Evolutionary conservation across 2,329 filamentous ascomycete genomes (phyloP).

Genomic region (Endocalyx cinctus): DNA sequence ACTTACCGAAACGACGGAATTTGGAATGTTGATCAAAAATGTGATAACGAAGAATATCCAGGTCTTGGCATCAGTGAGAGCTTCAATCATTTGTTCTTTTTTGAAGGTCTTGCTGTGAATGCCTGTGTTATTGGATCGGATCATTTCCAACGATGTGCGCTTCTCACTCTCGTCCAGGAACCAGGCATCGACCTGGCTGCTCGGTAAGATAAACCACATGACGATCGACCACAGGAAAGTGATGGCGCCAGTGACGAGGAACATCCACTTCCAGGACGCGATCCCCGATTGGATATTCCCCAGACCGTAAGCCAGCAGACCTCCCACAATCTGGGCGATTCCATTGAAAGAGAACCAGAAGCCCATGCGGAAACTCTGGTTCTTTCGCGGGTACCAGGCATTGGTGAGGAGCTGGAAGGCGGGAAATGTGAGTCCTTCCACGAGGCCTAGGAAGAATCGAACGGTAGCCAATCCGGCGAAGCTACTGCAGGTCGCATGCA

Average conservation of each 20-base stretch:
- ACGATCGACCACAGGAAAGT: not conserved
- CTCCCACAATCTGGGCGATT: not conserved
- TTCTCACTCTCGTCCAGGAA: not conserved
- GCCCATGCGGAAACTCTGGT: not conserved
- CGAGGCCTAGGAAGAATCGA: slow-evolving; percentile 1
- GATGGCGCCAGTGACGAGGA: not conserved
- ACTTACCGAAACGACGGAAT: not conserved
- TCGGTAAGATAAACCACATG: not conserved
- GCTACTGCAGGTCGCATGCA: not conserved
- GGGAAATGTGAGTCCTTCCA: not conserved
- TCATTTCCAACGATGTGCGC: not conserved
- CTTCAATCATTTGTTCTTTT: not conserved
- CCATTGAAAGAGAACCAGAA: not conserved
- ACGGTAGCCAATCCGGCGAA: not conserved
- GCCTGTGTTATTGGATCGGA: not conserved
- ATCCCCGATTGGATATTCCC: not conserved
- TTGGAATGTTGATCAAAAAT: not conserved
- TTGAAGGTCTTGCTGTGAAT: not conserved
- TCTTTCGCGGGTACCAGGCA: not conserved
- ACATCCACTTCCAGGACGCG: not conserved
- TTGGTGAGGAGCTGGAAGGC: not conserved
- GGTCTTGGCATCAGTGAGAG: not conserved
- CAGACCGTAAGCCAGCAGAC: not conserved
- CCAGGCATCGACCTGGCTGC: not conserved
- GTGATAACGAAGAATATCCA: not conserved